Conservation (phyloP, 306 rosid genomes). For the Acacia melanoxylon region DNA sequence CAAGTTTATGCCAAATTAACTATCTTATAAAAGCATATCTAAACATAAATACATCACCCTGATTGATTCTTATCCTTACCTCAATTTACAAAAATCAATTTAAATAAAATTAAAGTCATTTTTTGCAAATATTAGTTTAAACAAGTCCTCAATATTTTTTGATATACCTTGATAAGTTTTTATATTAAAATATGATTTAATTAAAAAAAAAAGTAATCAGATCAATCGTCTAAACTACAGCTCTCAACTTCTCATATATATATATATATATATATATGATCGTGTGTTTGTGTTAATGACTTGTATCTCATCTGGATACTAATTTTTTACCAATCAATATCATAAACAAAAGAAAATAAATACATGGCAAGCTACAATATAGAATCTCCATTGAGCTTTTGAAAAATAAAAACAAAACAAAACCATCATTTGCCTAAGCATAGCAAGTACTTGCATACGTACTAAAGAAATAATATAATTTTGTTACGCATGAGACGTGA, state of each 20-base stretch:
- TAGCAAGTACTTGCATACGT: conserved; percentile 40
- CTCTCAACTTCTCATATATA: neutral
- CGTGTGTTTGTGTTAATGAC: neutral
- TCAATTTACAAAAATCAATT: too few species aligned
- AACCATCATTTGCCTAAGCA: conserved; percentile 28
- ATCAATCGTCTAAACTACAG: neutral
- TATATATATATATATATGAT: neutral
- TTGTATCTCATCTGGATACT: neutral
- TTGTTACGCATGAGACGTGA: conserved; percentile 44
- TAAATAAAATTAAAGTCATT: too few species aligned
- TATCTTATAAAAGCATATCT: too few species aligned
- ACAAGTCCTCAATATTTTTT: neutral
- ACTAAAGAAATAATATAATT: conserved; percentile 33
- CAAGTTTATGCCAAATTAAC: too few species aligned
- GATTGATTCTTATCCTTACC: too few species aligned
- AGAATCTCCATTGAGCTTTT: conserved; percentile 9
- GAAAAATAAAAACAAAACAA: neutral
- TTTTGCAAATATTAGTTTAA: too few species aligned
- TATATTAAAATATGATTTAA: neutral
- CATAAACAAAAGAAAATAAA: neutral
- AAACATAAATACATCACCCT: too few species aligned
- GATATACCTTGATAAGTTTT: neutral
- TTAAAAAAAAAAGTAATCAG: neutral
- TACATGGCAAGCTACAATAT: neutral
- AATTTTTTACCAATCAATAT: neutral